These are phyloP conservation scores for Penicillium antarcticum DNA, from an alignment of 495 filamentous ascomycete species.

Conservation along the genomic window DNA sequence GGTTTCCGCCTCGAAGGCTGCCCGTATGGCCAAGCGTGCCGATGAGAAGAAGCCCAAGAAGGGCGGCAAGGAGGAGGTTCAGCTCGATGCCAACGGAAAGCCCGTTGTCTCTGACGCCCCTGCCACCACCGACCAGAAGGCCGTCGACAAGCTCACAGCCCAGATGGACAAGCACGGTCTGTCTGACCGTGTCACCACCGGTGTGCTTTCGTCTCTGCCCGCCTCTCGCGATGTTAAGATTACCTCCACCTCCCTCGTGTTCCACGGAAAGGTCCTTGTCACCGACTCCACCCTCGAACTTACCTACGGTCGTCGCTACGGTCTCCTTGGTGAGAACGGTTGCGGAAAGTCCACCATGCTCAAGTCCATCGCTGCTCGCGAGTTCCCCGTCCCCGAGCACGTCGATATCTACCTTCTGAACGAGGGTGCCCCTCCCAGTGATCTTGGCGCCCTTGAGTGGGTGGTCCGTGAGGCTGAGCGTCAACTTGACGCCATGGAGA, in stretches of 20 bases:
- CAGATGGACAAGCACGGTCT: constrained; percentile 96
- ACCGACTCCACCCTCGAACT: constrained; percentile 90
- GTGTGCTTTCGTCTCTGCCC: constrained; percentile 83
- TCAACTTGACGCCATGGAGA: constrained; percentile 87
- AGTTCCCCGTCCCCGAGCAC: constrained; percentile 94
- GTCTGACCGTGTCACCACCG: constrained; percentile 96
- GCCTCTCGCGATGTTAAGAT: constrained; percentile 94
- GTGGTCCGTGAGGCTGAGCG: constrained; percentile 93
- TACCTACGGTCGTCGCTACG: constrained; percentile 89
- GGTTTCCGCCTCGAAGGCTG: constrained; percentile 96
- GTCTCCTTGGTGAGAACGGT: constrained; percentile 95
- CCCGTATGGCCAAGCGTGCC: constrained; percentile 92
- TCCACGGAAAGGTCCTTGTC: constrained; percentile 96
- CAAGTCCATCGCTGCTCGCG: constrained; percentile 89
- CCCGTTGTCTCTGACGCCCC: constrained; percentile 60
- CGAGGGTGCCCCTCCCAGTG: constrained; percentile 88
- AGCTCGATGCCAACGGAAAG: constrained; percentile 38
- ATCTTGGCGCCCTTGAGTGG: constrained; percentile 92
- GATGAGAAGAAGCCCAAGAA: constrained; percentile 72
- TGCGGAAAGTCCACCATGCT: constrained; percentile 97
- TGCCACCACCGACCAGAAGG: constrained; percentile 66
- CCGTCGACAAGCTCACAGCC: constrained; percentile 74
- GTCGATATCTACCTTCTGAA: constrained; percentile 98
- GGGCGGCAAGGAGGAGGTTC: constrained; percentile 61
- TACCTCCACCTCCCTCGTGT: constrained; percentile 86